A percentile compares a stretch with the other conserved stretches of the same genome.
Evolutionary conservation across 768 basidiomycete species (phyloP).

Genomic region (Tricholoma matsutake): DNA sequence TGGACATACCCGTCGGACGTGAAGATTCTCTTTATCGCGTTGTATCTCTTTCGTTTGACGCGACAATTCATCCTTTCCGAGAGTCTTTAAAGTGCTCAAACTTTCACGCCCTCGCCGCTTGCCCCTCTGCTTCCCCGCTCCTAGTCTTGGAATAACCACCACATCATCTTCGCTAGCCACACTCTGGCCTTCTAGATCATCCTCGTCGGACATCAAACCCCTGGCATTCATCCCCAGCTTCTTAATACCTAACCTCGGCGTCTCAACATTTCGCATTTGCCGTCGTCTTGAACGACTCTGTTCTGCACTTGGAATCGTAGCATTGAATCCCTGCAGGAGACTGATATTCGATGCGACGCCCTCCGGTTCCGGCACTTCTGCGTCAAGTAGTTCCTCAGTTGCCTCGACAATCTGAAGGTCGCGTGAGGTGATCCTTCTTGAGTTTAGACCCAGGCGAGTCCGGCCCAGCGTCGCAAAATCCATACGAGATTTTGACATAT

Average conservation of each 20-base stretch:
- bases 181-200: slow-evolving; percentile 55
- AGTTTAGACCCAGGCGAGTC: slow-evolving; percentile 62
- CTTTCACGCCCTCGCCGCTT: slow-evolving; percentile 63
- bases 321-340: slow-evolving; percentile 87
- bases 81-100: slow-evolving; percentile 60
- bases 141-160: slow-evolving; percentile 53
- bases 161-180: slow-evolving; percentile 74
- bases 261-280: slow-evolving; percentile 77
- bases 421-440: slow-evolving; percentile 72
- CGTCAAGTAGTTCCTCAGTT: slow-evolving; percentile 68
- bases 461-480: slow-evolving; percentile 81
- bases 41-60: slow-evolving; percentile 84
- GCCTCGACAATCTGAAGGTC: slow-evolving; percentile 85
- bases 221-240: slow-evolving; percentile 75
- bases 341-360: slow-evolving; percentile 73
- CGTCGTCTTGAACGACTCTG: slow-evolving; percentile 71
- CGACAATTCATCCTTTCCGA: slow-evolving; percentile 82
- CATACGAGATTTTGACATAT: slow-evolving; percentile 39
- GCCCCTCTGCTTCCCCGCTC: slow-evolving; percentile 36
- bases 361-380: slow-evolving; percentile 70
- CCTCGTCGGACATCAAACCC: slow-evolving; percentile 62
- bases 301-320: slow-evolving; percentile 90
- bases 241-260: slow-evolving; percentile 74
- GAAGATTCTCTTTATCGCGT: slow-evolving; percentile 89
- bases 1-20: slow-evolving; percentile 75